A percentile compares a stretch with the other conserved stretches of the same genome.
phyloP scores from a whole-genome alignment of 345 rosid species.

The Erucastrum elatum region DNA sequence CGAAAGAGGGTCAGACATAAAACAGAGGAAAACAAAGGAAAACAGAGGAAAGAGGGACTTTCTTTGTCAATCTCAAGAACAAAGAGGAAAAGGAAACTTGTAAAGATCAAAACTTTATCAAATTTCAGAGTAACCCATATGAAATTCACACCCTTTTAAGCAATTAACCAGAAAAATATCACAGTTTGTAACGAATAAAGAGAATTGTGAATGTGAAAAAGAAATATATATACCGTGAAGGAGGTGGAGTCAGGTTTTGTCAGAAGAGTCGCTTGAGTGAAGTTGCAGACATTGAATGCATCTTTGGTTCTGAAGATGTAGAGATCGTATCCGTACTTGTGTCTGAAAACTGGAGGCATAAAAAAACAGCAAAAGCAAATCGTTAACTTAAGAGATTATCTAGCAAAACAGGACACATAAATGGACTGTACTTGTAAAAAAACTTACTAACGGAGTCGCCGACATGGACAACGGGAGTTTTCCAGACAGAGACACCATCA shows the following conservation, averaged over 20 bases:
- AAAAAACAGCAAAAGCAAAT: background rate
- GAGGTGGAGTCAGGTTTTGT: conserved; percentile 68
- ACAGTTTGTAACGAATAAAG: background rate
- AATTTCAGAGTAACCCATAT: conserved; percentile 12
- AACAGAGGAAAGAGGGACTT: conserved; percentile 4
- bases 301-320: conserved; percentile 81
- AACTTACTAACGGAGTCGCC: conserved; percentile 79
- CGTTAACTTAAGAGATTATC: background rate
- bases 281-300: conserved; percentile 79
- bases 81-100: background rate
- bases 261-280: conserved; percentile 75
- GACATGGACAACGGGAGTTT: conserved; percentile 61
- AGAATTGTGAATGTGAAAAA: conserved; percentile 1
- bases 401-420: background rate
- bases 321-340: conserved; percentile 64
- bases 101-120: conserved; percentile 28
- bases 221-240: conserved; percentile 53
- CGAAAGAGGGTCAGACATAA: background rate
- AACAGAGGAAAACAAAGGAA: conserved; percentile 12
- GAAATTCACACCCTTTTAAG: background rate
- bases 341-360: conserved; percentile 66
- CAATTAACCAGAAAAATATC: background rate
- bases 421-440: background rate
- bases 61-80: conserved; percentile 38
- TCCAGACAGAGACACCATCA: conserved; percentile 75